Conservation (phyloP, 306 rosid genomes). For the Phaseolus lunatus region DNA sequence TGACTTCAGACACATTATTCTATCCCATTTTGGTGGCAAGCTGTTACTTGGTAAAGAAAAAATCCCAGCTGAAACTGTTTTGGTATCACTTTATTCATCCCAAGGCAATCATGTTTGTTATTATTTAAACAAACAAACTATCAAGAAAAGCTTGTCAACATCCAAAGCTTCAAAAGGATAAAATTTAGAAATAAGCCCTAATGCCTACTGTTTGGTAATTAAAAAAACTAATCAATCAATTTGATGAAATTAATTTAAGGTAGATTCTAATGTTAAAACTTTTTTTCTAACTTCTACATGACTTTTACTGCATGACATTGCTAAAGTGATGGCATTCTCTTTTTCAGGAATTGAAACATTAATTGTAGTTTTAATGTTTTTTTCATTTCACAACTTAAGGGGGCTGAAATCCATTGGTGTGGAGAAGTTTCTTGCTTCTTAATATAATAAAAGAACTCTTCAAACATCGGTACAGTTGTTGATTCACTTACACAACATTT, state of each 20-base stretch:
- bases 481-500: constrained; percentile 73
- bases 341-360: not conserved
- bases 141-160: constrained; percentile 12
- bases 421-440: constrained; percentile 74
- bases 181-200: not conserved
- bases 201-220: not conserved
- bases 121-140: not conserved
- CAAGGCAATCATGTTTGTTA: constrained; percentile 20
- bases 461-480: constrained; percentile 64
- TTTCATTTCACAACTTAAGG: constrained; percentile 50
- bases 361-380: constrained; percentile 19
- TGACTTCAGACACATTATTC: not conserved
- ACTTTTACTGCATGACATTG: not conserved
- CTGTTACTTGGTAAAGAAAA: not conserved
- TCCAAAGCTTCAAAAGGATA: not conserved
- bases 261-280: not conserved
- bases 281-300: not conserved
- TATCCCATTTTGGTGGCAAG: constrained; percentile 6
- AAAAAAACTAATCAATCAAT: not conserved
- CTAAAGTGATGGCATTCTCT: not conserved
- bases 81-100: not conserved
- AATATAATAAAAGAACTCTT: constrained; percentile 70
- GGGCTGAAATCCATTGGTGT: constrained; percentile 61
- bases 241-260: not conserved
- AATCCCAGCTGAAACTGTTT: not conserved